Evolutionary conservation across 2,329 filamentous ascomycete genomes (phyloP), one percentile per base, ranked within the genome.

Genomic region (Claviceps sp.): DNA sequence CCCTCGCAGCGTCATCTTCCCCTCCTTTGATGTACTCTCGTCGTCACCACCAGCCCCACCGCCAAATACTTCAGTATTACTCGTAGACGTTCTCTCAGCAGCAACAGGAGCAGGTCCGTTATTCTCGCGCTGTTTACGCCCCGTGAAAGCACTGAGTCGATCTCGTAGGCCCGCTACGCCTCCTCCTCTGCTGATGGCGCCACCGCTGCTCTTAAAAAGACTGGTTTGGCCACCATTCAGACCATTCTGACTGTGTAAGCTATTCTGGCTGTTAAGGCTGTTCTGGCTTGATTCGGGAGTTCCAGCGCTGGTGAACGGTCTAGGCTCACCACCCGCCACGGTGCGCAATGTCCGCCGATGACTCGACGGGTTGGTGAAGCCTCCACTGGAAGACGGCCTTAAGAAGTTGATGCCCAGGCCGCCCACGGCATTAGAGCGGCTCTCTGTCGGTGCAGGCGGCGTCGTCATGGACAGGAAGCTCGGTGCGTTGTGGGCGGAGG

Each of bases 381-480:
- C 64, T 34, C 63, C 62, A 47, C 65, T 66, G 1, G 66, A 66
- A 4, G 58, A 59, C 2, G 67, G 64, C 2, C 66, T 61, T 4
- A 67, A 55, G 26, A 65, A 56, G 5, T 68, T 66, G 5, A 59
- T 56, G 4, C 61, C 65, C 13, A 65, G 55, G 9, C 59, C 58
- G 6, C 59, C 57, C 4, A 60, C 55, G 24, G 56, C 56, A 8
- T 55, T 55, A 7, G 42, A 16, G 16, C 59, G 47, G 6, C 54
- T 60, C 2, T 69, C 65, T 11, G 65, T 54, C 2, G 72, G 72
- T 24, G 72, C 72, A 14, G 72, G 71, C 4, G 72, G 71, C 7
- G 53, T 55, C 38, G 71, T 74, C 71, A 73, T 74, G 63, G 70
- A 71, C 22, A 73, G 59, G 46, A 68, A 72, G n/a, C 66, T 60